These are phyloP conservation scores for Pythium vanterpoolii DNA, from an alignment of 352 stramenopile species.

Conservation along the genomic window DNA sequence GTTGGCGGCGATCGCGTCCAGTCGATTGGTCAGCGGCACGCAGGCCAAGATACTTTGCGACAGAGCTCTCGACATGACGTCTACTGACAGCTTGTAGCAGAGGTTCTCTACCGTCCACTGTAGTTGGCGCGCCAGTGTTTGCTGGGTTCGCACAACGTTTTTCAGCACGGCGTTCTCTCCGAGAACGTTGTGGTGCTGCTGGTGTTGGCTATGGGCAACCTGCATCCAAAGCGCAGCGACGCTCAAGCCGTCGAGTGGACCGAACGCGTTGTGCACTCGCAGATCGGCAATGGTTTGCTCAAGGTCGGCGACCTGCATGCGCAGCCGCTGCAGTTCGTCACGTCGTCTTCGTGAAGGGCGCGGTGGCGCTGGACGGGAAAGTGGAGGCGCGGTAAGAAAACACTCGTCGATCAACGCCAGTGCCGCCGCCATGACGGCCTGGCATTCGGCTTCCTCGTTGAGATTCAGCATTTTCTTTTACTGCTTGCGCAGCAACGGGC, in stretches of 20 bases:
- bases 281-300: no score
- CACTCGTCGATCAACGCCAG: constrained; percentile 8
- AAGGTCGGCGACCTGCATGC: no score
- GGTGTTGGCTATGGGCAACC: background rate
- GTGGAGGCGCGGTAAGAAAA: no score
- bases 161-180: background rate
- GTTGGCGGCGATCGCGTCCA: background rate
- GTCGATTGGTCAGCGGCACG: background rate
- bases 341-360: no score
- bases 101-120: background rate
- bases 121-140: background rate
- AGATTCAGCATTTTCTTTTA: no score
- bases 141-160: background rate
- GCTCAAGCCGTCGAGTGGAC: background rate
- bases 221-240: background rate
- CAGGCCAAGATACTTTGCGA: no score
- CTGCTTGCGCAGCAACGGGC: no score
- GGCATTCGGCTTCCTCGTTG: background rate
- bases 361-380: no score
- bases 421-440: background rate
- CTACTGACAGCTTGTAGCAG: background rate
- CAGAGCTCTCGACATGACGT: no score
- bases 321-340: background rate
- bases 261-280: no score
- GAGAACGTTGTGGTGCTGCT: background rate